These are phyloP conservation scores for Erodium trifolium DNA, from an alignment of 441 rosid genomes.

Conservation along the genomic window DNA sequence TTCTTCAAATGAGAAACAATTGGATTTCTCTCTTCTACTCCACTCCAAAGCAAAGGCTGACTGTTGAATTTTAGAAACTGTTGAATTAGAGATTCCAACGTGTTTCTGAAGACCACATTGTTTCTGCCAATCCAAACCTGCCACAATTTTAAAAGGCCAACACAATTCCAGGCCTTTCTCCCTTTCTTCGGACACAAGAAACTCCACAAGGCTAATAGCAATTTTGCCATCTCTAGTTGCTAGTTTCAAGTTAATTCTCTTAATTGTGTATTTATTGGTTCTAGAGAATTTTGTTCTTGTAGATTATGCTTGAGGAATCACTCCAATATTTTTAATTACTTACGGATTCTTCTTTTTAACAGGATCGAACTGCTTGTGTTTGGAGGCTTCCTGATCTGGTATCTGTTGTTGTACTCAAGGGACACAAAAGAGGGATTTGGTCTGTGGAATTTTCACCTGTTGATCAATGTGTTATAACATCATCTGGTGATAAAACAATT, in stretches of 20 bases:
- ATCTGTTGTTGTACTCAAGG: slow-evolving; percentile 61
- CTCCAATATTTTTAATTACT: neutral
- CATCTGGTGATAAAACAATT: slow-evolving; percentile 88
- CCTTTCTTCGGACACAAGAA: too few species aligned
- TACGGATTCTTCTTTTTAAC: slow-evolving; percentile 18
- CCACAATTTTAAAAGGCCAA: too few species aligned
- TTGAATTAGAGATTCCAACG: too few species aligned
- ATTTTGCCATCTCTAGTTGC: neutral
- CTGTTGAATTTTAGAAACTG: too few species aligned
- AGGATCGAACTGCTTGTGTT: slow-evolving; percentile 95
- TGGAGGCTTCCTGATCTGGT: slow-evolving; percentile 92
- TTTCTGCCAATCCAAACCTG: too few species aligned
- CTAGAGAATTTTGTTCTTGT: neutral
- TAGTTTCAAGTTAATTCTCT: neutral
- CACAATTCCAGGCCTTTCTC: too few species aligned
- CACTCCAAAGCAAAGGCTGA: too few species aligned
- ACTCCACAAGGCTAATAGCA: too few species aligned
- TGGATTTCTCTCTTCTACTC: too few species aligned
- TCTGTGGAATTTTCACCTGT: slow-evolving; percentile 94
- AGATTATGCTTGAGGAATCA: neutral
- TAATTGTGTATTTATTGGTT: neutral
- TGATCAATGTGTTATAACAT: slow-evolving; percentile 92
- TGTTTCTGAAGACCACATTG: too few species aligned
- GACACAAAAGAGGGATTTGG: slow-evolving; percentile 94
- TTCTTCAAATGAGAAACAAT: too few species aligned